A percentile compares a stretch with the other conserved stretches of the same genome.
These are phyloP conservation scores for Elongisporangium anandrum DNA, from an alignment of 352 stramenopile genomes.

Conservation along the genomic window DNA sequence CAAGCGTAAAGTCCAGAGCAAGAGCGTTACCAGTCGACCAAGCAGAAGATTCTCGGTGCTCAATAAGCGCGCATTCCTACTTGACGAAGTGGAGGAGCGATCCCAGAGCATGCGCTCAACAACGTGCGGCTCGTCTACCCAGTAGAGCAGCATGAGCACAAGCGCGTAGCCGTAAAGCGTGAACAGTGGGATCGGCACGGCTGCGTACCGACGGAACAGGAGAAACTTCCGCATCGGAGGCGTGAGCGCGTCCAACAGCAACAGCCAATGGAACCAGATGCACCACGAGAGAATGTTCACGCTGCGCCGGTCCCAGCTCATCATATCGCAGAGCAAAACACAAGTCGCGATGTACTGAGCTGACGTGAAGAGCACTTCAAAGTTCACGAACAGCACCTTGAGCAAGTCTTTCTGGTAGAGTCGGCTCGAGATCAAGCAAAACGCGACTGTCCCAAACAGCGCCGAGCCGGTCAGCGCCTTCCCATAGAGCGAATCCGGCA, in stretches of 20 bases:
- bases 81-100: background rate
- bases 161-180: slow-evolving; percentile 15
- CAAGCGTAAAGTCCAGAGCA: slow-evolving; percentile 20
- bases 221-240: slow-evolving; percentile 16
- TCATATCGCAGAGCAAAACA: slow-evolving; percentile 16
- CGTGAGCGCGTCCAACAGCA: slow-evolving; percentile 28
- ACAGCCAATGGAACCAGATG: slow-evolving; percentile 30
- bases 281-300: slow-evolving; percentile 25
- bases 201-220: slow-evolving; percentile 16
- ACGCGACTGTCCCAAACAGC: background rate
- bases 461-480: background rate
- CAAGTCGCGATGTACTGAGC: slow-evolving; percentile 9
- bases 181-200: slow-evolving; percentile 12
- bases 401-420: slow-evolving; percentile 14
- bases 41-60: slow-evolving; percentile 15
- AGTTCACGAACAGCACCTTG: slow-evolving; percentile 8
- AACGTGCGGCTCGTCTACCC: slow-evolving; percentile 10
- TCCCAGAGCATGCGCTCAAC: slow-evolving; percentile 5
- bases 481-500: background rate
- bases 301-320: slow-evolving; percentile 21
- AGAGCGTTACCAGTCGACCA: slow-evolving; percentile 17
- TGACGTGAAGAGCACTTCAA: slow-evolving; percentile 23
- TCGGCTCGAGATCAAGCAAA: background rate
- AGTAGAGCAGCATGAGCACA: slow-evolving; percentile 18
- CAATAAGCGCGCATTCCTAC: background rate